Base-by-base conservation (phyloP, 2,329 filamentous ascomycete genomes). In the Calycina herbarum region DNA sequence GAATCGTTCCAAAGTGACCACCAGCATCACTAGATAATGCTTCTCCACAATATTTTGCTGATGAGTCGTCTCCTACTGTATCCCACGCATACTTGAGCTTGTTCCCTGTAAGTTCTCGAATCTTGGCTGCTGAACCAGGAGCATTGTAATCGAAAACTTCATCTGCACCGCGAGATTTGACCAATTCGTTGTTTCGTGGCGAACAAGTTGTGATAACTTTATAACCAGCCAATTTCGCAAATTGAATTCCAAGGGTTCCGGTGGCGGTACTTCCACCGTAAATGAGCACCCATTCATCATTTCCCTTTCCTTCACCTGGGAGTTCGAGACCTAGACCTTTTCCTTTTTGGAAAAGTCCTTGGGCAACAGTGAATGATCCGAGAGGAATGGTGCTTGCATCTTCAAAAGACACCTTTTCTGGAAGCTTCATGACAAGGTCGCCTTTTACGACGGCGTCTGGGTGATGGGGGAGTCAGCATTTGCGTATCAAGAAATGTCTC, bases 71-170 rank as follows among this genome's bases (percentile, higher is more conserved):
- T 31, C 75, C 72, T 63, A 83, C 81, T 64, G 78, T 81, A 72
- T 85, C 82, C 57, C 82, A 79, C 5, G 74, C 81, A 24, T 80
- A 73, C n/a, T 74, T 73, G 3, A 85, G 76, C 27, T 75, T 74
- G 72, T 81, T 77, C 7, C 78, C 73, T 3, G 82, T 82, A 51
- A 77, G 73, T 33, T 76, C 73, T 17, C 77, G 76, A 71, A 85
- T 84, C 64, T 82, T 77, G 33, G 75, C 74, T 0, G 76, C 79
- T 13, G 75, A 76, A 35, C 77, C 75, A 0, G 78, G 73, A 31
- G 78, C 77, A 17, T 76, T 81, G 66, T 80, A 82, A 70, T 83
- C 79, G 64, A 82, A 82, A 2, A 72, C 76, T 1, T 71, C 66
- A 11, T 77, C 77, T 0, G 81, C 81, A 2, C 81, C 81, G 59